phyloP scores from a whole-genome alignment of 148 eudicot species.

The Beta vulgaris region DNA sequence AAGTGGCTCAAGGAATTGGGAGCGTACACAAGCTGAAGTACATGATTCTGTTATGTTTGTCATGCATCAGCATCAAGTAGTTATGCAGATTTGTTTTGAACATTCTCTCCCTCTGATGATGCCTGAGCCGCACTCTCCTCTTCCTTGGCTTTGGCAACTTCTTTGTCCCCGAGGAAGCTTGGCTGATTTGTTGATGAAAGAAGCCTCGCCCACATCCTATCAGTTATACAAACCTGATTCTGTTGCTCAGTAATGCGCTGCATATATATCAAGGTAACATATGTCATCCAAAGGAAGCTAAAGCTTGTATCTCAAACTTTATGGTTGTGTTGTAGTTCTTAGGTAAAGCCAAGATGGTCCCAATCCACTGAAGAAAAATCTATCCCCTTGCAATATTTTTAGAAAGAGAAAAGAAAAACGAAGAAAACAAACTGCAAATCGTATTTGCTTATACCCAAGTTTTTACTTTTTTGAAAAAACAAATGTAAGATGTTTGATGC shows the following conservation, averaged over 20 bases:
- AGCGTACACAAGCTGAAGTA: background rate
- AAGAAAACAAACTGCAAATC: background rate
- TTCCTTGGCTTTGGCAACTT: slow-evolving; percentile 36
- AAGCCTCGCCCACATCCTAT: slow-evolving; percentile 91
- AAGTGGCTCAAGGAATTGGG: slow-evolving; percentile 15
- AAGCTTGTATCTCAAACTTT: too few species aligned
- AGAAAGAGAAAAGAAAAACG: background rate
- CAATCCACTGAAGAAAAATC: background rate
- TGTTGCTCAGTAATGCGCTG: slow-evolving; percentile 68
- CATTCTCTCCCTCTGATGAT: slow-evolving; percentile 7
- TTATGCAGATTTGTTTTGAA: slow-evolving; percentile 16
- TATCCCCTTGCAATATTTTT: background rate
- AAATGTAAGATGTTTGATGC: background rate
- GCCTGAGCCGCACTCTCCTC: slow-evolving; percentile 22
- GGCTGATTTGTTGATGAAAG: slow-evolving; percentile 86
- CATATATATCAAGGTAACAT: slow-evolving; percentile 11
- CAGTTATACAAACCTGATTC: slow-evolving; percentile 68
- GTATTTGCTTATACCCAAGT: background rate
- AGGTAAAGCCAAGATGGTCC: background rate
- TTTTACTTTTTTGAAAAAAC: background rate
- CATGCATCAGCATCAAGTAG: background rate
- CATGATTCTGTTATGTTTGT: background rate
- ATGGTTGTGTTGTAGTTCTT: too few species aligned
- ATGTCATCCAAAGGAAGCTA: background rate
- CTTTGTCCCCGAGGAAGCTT: slow-evolving; percentile 56